Base-by-base conservation (phyloP, 495 filamentous ascomycete genomes). In the Aspergillus sparsus region DNA sequence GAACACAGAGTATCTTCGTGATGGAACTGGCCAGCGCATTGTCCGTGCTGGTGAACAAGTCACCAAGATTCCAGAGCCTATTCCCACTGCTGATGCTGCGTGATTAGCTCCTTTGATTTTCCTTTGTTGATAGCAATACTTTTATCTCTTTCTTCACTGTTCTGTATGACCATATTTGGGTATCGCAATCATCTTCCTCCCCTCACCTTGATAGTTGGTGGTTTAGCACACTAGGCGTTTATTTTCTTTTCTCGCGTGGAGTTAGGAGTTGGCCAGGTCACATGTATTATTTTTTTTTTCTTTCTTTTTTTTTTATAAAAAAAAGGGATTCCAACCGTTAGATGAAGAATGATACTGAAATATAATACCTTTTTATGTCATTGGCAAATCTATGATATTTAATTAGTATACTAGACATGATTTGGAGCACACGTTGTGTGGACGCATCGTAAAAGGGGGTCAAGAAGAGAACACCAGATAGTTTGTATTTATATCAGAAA, bases 1-100 rank as follows among this genome's bases (percentile, higher is more conserved):
- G 79, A 54, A 93, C 66, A 81, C 86, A 49, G 83, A 87, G 53
- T 86, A 88, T 57, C 82, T 93, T 62, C 90, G 88, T 66, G 95
- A 98, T 69, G 87, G 84, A 7, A 78, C 84, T 41, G 94, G 93
- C 39, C 84, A 90, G 69, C 85, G 87, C 54, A 91, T 98, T 66
- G 84, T 97, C 68, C 89, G 95, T 31, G 94, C 94, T 51, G 95
- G 95, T 45, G 82, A 86, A 65, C 94, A 98, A 77, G 82, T 90
- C 60, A 98, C 94, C 53, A 91, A 91, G 74, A 87, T 98, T 57
- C 72, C 73, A 32, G 74, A 78, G 67, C 71, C 77, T 12, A 75
- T 79, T 36, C 71, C 77, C 46, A 79, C 77, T 49, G 77, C 77
- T 46, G 77, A 75, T 74, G 77, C 77, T n/a, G 77, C 77, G 61